Base-by-base conservation (phyloP, 2,329 filamentous ascomycete species). In the Mycogone perniciosa region DNA sequence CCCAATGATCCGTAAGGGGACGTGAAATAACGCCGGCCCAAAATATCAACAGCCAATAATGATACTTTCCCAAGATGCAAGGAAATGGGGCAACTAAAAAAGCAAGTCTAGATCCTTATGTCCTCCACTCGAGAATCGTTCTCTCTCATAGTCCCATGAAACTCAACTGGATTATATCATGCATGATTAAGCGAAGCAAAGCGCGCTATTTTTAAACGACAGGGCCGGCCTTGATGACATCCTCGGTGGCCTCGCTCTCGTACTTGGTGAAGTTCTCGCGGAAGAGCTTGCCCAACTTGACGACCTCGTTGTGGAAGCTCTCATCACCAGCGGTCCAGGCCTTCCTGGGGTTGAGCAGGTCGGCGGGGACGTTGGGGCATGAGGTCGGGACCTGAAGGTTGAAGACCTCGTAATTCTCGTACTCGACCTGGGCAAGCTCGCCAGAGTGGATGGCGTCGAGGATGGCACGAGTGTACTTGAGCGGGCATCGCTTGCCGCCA, bases 231-330 rank as follows among this genome's bases (percentile, higher is more conserved):
- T 80, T 83, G 71, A 88, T 82, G 44, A 91, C 88, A 35, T 92
- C 88, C 60, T 80, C 77, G 31, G 88, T 91, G 29, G 90, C 89
- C 71, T 95, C 83, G 61, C 84, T 84, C 63, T 85, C 79, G 76
- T 95, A 96, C 80, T 96, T 96, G 77, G 89, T 84, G 76, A 99
- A 99, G 82, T 99, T 99, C 75, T 96, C 89, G 65, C 85, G 82
- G 80, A 99, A 99, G 57, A 97, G 81, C 57, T 74, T 76, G 63
- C 85, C 93, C 34, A 99, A 84, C 80, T 96, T 97, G 70, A 79
- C 85, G 41, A 97, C 92, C 72, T 96, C 92, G 47, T 76, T 77
- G 65, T 84, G 80, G 82, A 97, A 97, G 74, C 85, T 86, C 11
- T 89, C 84, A 46, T 79, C 76, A 43, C 89, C 86, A 37, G 85